Percentiles rank a stretch among this genome's conserved stretches.
Conservation (phyloP, 345 rosid genomes). For the Sisymbrium altissimum region DNA sequence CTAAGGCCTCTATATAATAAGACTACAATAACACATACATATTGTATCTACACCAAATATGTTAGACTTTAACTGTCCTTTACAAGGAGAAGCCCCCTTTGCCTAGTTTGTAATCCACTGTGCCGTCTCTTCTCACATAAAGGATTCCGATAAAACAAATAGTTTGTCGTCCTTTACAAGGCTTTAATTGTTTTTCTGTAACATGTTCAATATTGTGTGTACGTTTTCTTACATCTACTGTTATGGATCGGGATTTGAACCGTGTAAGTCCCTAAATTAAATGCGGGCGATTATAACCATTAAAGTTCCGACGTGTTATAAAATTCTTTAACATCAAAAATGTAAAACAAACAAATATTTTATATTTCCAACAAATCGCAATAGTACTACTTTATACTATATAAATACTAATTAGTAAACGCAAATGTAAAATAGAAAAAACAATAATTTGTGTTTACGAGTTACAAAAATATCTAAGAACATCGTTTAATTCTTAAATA, state of each 20-base stretch:
- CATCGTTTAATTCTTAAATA: too few species aligned
- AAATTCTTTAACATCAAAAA: too few species aligned
- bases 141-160: neutral
- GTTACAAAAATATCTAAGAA: too few species aligned
- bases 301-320: neutral
- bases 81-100: too few species aligned
- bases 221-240: neutral
- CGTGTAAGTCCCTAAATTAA: neutral
- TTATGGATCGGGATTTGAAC: conserved; percentile 1
- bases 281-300: neutral
- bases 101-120: neutral
- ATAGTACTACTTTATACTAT: too few species aligned
- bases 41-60: neutral
- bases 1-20: neutral
- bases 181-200: neutral
- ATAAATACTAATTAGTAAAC: too few species aligned
- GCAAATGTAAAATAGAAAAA: too few species aligned
- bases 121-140: neutral
- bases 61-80: neutral
- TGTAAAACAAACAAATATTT: too few species aligned
- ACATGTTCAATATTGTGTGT: neutral
- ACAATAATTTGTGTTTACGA: too few species aligned
- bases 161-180: neutral
- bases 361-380: too few species aligned
- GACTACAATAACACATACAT: neutral